These are phyloP conservation scores for Nicotiana undulata DNA, from an alignment of 257 asterid genomes.

Conservation along the genomic window DNA sequence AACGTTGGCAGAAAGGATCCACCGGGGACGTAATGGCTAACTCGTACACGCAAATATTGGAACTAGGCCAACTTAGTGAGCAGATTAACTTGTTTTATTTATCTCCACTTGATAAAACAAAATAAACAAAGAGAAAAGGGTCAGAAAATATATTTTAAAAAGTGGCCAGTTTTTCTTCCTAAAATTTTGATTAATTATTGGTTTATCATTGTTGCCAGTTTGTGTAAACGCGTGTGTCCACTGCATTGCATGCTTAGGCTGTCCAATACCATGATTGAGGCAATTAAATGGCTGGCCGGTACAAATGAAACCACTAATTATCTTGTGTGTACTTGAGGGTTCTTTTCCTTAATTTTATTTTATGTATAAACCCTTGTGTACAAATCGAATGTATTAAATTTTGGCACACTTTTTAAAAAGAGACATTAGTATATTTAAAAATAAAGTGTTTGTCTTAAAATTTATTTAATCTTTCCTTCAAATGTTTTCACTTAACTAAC, in stretches of 20 bases:
- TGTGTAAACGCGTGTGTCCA: too few relatives aligned
- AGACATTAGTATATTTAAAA: too few relatives aligned
- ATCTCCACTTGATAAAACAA: background rate
- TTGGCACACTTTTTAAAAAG: too few relatives aligned
- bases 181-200: background rate
- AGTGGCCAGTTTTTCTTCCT: background rate
- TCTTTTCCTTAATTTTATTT: background rate
- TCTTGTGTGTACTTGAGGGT: slow-evolving; percentile 4
- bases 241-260: too few relatives aligned
- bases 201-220: background rate
- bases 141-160: background rate
- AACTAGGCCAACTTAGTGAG: background rate
- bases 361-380: background rate
- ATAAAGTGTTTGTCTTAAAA: background rate
- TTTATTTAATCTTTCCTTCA: background rate
- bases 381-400: background rate
- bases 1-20: too few relatives aligned
- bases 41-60: too few relatives aligned
- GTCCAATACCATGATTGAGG: too few relatives aligned
- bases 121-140: background rate
- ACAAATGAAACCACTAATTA: background rate
- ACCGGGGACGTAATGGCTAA: too few relatives aligned
- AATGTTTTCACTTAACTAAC: too few relatives aligned
- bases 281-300: background rate
- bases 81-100: background rate